phyloP scores from a whole-genome alignment of 148 eudicot species.

The Pharnaceum exiguum region DNA sequence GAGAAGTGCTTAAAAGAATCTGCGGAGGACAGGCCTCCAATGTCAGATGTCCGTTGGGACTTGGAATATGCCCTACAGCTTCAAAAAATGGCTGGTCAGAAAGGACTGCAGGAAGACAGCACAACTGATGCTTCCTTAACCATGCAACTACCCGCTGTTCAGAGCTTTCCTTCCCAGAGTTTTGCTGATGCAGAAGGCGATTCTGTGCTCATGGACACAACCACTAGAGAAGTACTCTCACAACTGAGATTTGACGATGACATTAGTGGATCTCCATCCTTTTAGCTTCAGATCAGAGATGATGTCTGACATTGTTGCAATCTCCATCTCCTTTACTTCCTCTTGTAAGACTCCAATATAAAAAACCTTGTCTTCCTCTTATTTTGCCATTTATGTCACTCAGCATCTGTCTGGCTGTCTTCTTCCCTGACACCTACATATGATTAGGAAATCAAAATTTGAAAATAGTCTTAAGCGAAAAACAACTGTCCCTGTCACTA shows the following conservation, averaged over 20 bases:
- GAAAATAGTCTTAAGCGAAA: too few relatives aligned
- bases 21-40: slow-evolving; percentile 38
- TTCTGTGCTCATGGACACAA: not conserved
- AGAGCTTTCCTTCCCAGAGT: slow-evolving; percentile 30
- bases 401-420: too few relatives aligned
- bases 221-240: slow-evolving; percentile 29
- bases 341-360: too few relatives aligned
- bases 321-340: too few relatives aligned
- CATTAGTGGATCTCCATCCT: slow-evolving; percentile 8
- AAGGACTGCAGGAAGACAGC: slow-evolving; percentile 28
- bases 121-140: slow-evolving; percentile 29
- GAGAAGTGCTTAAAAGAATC: slow-evolving; percentile 33
- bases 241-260: slow-evolving; percentile 27
- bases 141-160: slow-evolving; percentile 23
- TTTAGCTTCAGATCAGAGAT: too few relatives aligned
- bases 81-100: slow-evolving; percentile 17
- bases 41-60: slow-evolving; percentile 55
- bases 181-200: not conserved
- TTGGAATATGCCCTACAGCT: slow-evolving; percentile 44
- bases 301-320: too few relatives aligned
- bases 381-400: too few relatives aligned
- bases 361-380: too few relatives aligned
- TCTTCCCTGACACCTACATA: too few relatives aligned
- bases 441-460: too few relatives aligned
- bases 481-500: too few relatives aligned